Conservation (phyloP, 495 filamentous ascomycete genomes). For the Saxophila tyrrhenica region DNA sequence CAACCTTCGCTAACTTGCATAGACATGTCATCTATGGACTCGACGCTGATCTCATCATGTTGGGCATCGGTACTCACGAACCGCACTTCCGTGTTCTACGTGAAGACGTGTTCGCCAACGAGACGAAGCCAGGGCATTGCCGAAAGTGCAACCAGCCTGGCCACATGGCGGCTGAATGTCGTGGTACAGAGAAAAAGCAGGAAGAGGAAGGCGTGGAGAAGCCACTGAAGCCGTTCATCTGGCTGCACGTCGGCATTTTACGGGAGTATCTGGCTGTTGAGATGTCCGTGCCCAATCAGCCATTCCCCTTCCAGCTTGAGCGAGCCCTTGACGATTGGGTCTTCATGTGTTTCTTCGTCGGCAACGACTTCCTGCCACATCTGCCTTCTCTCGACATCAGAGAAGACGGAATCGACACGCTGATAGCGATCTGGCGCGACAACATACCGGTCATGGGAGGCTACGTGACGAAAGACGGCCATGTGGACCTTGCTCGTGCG, state of each 20-base stretch:
- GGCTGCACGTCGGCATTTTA: slow-evolving; percentile 86
- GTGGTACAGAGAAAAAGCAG: slow-evolving; percentile 69
- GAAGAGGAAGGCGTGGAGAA: slow-evolving; percentile 56
- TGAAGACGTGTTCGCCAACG: slow-evolving; percentile 92
- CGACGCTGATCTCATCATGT: slow-evolving; percentile 97
- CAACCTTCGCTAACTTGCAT: background rate
- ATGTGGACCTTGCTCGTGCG: slow-evolving; percentile 73
- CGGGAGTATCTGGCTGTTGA: slow-evolving; percentile 90
- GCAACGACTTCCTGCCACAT: slow-evolving; percentile 97
- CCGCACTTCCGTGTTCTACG: slow-evolving; percentile 94
- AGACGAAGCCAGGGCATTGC: slow-evolving; percentile 69
- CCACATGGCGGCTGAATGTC: slow-evolving; percentile 74
- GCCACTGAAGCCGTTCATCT: slow-evolving; percentile 82
- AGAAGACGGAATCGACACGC: slow-evolving; percentile 91
- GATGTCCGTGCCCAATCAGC: slow-evolving; percentile 66
- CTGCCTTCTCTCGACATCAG: slow-evolving; percentile 92
- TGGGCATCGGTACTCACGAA: slow-evolving; percentile 93
- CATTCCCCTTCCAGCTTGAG: slow-evolving; percentile 78
- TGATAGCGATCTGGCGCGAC: slow-evolving; percentile 91
- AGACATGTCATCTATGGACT: slow-evolving; percentile 23
- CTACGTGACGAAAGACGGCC: slow-evolving; percentile 89
- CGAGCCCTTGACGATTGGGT: slow-evolving; percentile 99
- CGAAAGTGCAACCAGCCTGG: slow-evolving; percentile 81
- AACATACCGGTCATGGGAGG: slow-evolving; percentile 85
- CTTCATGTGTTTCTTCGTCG: slow-evolving; percentile 99